Evolutionary conservation across 345 rosid genomes (phyloP), one percentile per base, ranked within the genome.

Genomic region (Hevea brasiliensis): DNA sequence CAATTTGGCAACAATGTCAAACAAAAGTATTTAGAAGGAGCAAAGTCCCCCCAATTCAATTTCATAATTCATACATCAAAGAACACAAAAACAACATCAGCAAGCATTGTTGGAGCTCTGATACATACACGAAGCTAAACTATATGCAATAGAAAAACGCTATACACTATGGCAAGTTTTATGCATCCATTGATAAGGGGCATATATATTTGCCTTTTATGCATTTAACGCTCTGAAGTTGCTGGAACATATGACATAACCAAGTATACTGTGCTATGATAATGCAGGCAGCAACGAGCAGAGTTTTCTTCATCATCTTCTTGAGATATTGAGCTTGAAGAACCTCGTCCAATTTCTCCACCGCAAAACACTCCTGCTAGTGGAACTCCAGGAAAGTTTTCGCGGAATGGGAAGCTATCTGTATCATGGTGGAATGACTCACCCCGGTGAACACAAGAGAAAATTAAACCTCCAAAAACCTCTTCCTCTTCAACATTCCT

Each of bases 391-490:
- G 81, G 85, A 55, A 81, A 77, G 51, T 78, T 84, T 18, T 62
- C 48, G 4, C 24, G 45, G 60, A 84, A 74, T 18, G 87, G 87
- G 29, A 40, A 70, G 63, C 71, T 67, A 4, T 76, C 77, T 67
- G 20, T 68, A 8, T 32, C 15, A 3, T 56, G 48, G 1, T 23
- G 27, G 56, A 76, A 54, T 44, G 51, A 21, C 26, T 60, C 72
- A 1, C 72, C 68, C 2, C 76, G 72, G 45, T 2, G 37, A 40
- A 45, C 65, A 63, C 85, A 51, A 60, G 81, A 73, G 74, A 84
- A 79, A 26, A 81, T 76, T 15, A 84, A 59, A 14, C 85, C 83
- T 74, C 85, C 85, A 23, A 81, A 66, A 23, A 84, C 82, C 37
- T 70, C 73, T 13, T 60, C 65, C 27, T 59, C 57, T 7, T 55